Percentiles rank a stretch among this genome's conserved stretches.
Conservation (phyloP, 495 filamentous ascomycete species). For the Talaromyces thailandensis region DNA sequence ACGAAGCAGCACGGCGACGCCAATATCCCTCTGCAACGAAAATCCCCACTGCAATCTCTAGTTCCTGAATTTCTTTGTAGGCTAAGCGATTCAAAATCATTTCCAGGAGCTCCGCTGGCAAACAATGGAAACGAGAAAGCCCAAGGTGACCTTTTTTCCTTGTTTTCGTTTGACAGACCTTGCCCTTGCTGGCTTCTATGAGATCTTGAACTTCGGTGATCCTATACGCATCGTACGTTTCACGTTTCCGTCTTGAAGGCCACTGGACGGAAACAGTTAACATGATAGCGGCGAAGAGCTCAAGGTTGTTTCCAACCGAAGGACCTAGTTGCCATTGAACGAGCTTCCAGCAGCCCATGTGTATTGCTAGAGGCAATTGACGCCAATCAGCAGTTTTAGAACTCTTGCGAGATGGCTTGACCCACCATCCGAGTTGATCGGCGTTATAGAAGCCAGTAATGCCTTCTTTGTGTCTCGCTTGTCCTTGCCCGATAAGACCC, state of each 20-base stretch:
- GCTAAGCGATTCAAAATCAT: not conserved
- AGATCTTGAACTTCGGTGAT: not conserved
- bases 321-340: constrained; percentile 4
- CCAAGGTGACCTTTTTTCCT: not conserved
- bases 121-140: not conserved
- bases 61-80: not conserved
- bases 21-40: not conserved
- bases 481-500: not conserved
- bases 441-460: not conserved
- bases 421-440: not conserved
- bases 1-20: not conserved
- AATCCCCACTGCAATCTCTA: not conserved
- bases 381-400: not conserved
- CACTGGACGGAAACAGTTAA: not conserved
- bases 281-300: not conserved
- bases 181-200: not conserved
- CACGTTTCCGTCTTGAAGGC: not conserved
- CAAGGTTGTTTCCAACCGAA: not conserved
- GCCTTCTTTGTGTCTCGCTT: not conserved
- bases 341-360: constrained; percentile 5
- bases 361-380: not conserved
- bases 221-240: not conserved
- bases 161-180: not conserved
- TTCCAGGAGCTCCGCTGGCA: not conserved
- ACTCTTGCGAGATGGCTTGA: not conserved